Conservation (phyloP, 805 yeast species). For the Candida easanensis region DNA sequence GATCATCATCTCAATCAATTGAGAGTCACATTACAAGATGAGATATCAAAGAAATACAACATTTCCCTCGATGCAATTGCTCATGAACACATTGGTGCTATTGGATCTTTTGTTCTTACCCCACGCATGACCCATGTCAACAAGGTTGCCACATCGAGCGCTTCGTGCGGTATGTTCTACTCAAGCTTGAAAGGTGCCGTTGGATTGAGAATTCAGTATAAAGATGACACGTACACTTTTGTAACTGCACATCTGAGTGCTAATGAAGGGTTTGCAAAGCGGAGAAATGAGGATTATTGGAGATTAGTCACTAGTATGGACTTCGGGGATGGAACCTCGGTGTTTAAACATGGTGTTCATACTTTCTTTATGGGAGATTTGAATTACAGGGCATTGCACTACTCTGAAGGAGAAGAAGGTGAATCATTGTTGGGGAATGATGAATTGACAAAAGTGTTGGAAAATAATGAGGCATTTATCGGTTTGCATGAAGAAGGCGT, state of each 20-base stretch:
- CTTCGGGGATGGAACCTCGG: slow-evolving; percentile 52
- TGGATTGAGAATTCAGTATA: slow-evolving; percentile 48
- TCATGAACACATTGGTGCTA: slow-evolving; percentile 49
- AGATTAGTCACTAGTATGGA: slow-evolving; percentile 50
- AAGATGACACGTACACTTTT: slow-evolving; percentile 46
- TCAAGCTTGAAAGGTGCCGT: slow-evolving; percentile 77
- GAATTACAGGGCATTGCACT: slow-evolving; percentile 59
- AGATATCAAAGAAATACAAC: slow-evolving; percentile 36
- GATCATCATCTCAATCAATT: slow-evolving; percentile 35
- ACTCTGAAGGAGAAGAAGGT: slow-evolving; percentile 12
- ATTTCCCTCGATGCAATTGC: slow-evolving; percentile 41
- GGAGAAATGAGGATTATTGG: slow-evolving; percentile 53
- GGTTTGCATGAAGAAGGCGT: slow-evolving; percentile 70
- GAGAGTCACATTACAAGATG: slow-evolving; percentile 33
- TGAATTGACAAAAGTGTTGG: slow-evolving; percentile 31
- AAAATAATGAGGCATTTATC: slow-evolving; percentile 44
- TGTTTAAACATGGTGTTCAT: slow-evolving; percentile 52
- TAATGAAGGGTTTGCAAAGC: slow-evolving; percentile 58
- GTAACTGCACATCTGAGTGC: slow-evolving; percentile 76
- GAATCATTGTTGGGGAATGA: slow-evolving; percentile 31
- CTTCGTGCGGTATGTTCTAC: slow-evolving; percentile 29
- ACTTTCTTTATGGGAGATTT: slow-evolving; percentile 81
- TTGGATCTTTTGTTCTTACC: slow-evolving; percentile 51
- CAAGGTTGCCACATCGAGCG: slow-evolving; percentile 1
- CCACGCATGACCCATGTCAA: slow-evolving; percentile 14